A percentile compares a stretch with the other conserved stretches of the same genome.
phyloP scores from a whole-genome alignment of 345 rosid species.

The Melaleuca alternifolia region DNA sequence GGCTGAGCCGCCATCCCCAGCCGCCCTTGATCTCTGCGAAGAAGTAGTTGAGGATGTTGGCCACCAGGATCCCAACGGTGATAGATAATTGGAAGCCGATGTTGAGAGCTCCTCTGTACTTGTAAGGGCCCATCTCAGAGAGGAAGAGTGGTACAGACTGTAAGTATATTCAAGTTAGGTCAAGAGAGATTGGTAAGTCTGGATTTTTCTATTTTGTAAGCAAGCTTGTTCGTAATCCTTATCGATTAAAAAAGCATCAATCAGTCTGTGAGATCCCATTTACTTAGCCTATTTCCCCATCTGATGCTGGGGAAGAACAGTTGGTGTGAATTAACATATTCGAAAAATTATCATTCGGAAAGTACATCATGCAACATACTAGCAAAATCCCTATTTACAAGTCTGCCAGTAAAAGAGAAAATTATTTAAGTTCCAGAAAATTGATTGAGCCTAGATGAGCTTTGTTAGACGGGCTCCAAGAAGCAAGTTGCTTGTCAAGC shows the following conservation, averaged over 20 bases:
- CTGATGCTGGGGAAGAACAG: too few relatives aligned
- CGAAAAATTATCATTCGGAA: background rate
- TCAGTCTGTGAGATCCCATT: background rate
- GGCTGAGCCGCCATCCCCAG: slow-evolving; percentile 1
- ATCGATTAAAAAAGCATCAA: background rate
- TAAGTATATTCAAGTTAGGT: background rate
- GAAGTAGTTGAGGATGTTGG: background rate
- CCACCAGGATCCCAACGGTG: background rate
- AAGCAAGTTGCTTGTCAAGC: too few relatives aligned
- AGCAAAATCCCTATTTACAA: background rate
- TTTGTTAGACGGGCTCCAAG: too few relatives aligned
- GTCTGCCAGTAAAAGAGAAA: background rate
- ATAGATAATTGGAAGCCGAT: background rate
- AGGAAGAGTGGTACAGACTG: background rate
- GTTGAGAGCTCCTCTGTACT: slow-evolving; percentile 1
- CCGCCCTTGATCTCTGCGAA: background rate
- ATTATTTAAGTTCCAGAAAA: too few relatives aligned
- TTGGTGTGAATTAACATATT: too few relatives aligned
- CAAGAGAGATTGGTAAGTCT: background rate
- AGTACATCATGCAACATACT: background rate
- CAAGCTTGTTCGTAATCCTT: background rate
- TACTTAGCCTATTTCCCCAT: too few relatives aligned
- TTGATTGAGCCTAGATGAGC: too few relatives aligned
- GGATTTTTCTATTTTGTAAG: background rate
- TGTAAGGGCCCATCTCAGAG: slow-evolving; percentile 1